These are phyloP conservation scores for Aspergillus hancockii DNA, from an alignment of 495 filamentous ascomycete genomes.

Conservation along the genomic window DNA sequence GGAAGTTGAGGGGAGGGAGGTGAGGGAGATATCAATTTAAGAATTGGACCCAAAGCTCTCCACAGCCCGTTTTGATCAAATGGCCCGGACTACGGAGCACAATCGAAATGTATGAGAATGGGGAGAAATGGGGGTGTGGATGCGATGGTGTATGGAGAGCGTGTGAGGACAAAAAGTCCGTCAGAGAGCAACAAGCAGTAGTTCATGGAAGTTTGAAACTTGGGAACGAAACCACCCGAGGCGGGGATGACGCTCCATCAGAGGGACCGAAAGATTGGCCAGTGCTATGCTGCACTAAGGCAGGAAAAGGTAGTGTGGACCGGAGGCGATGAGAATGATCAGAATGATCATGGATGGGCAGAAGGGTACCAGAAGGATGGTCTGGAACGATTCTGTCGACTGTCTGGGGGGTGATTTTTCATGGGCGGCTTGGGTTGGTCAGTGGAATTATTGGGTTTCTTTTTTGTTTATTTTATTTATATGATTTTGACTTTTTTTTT, in stretches of 20 bases:
- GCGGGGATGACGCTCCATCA: conserved; percentile 8
- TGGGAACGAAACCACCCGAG: conserved; percentile 12
- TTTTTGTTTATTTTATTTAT: conserved; percentile 10
- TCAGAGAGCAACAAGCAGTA: conserved; percentile 17
- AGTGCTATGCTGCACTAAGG: conserved; percentile 2
- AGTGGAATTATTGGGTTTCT: conserved; percentile 1
- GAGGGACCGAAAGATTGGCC: conserved; percentile 7
- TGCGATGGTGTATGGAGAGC: background rate
- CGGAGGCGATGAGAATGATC: background rate
- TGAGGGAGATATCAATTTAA: conserved; percentile 14
- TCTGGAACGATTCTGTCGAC: conserved; percentile 8
- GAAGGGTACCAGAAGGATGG: conserved; percentile 5
- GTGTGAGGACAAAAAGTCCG: conserved; percentile 18
- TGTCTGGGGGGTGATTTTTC: conserved; percentile 4
- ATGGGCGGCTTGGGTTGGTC: background rate
- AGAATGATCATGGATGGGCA: conserved; percentile 10
- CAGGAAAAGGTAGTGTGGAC: conserved; percentile 4
- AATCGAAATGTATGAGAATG: conserved; percentile 9
- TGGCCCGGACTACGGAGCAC: conserved; percentile 10
- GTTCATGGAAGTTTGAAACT: conserved; percentile 18
- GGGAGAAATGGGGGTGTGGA: conserved; percentile 3
- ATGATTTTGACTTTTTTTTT: background rate
- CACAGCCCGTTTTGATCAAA: conserved; percentile 16
- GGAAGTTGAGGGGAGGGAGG: conserved; percentile 4
- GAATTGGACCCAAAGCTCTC: conserved; percentile 9